Evolutionary conservation across 1,284 basidiomycete species (phyloP).

Genomic region (Ustilago tritici): DNA sequence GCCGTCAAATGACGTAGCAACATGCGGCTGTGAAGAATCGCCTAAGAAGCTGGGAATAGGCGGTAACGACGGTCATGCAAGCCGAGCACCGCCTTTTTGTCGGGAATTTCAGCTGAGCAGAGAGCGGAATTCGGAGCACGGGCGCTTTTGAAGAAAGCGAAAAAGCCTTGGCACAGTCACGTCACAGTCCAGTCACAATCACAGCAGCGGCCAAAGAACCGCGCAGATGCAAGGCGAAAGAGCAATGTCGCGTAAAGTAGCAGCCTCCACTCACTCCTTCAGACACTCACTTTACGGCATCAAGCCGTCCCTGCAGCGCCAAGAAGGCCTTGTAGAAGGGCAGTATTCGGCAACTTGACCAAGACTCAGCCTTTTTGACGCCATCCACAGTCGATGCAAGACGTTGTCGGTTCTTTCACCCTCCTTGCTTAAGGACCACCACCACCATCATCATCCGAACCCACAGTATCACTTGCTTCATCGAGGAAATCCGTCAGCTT

Average conservation of each 20-base stretch:
- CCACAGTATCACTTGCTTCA: too few species aligned
- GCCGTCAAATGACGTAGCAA: conserved; percentile 7
- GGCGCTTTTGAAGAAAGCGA: not conserved
- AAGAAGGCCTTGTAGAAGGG: conserved; percentile 10
- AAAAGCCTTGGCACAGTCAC: conserved; percentile 1
- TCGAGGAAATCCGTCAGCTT: too few species aligned
- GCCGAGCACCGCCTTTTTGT: conserved; percentile 17
- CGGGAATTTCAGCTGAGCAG: conserved; percentile 2
- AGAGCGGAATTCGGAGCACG: not conserved
- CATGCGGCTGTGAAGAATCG: conserved; percentile 4
- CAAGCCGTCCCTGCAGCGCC: conserved; percentile 34
- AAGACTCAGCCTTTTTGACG: conserved; percentile 1
- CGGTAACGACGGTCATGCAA: not conserved
- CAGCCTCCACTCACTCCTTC: conserved; percentile 17
- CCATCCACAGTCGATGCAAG: not conserved
- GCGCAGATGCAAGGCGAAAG: not conserved
- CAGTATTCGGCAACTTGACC: not conserved
- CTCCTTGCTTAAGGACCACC: not conserved
- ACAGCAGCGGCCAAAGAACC: not conserved
- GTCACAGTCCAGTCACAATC: not conserved
- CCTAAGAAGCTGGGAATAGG: not conserved
- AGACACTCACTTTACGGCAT: not conserved
- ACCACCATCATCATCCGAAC: not conserved
- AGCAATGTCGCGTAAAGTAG: not conserved
- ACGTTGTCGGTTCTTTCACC: not conserved